phyloP scores from a whole-genome alignment of 257 asterid species.

The Ligustrum vulgare region DNA sequence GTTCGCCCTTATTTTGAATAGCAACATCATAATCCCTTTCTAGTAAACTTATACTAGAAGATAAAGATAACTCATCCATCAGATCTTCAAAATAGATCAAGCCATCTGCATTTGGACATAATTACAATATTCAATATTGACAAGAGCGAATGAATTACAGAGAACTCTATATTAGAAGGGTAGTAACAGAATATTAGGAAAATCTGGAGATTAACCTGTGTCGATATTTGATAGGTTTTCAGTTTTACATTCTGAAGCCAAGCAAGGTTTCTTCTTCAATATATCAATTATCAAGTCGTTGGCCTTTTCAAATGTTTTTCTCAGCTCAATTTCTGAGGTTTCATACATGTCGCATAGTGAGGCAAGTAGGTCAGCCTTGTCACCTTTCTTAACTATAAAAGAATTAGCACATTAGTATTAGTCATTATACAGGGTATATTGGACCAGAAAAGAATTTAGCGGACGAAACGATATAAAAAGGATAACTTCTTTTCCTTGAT shows the following conservation, averaged over 20 bases:
- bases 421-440: constrained; percentile 10
- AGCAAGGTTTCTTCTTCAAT: constrained; percentile 55
- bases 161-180: constrained; percentile 7
- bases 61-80: constrained; percentile 64
- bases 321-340: constrained; percentile 81
- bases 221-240: constrained; percentile 58
- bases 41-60: constrained; percentile 50
- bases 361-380: constrained; percentile 70
- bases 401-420: constrained; percentile 17
- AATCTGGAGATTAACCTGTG: constrained; percentile 49
- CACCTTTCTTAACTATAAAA: constrained; percentile 71
- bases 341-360: constrained; percentile 76
- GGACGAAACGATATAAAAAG: background rate
- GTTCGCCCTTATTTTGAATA: constrained; percentile 55
- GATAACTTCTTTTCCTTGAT: background rate
- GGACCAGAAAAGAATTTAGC: background rate
- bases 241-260: constrained; percentile 60
- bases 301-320: constrained; percentile 61
- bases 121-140: constrained; percentile 6
- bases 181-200: constrained; percentile 5
- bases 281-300: constrained; percentile 58
- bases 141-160: constrained; percentile 10
- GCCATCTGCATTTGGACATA: constrained; percentile 62
- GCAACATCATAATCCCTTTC: constrained; percentile 72
- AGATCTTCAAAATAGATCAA: constrained; percentile 71